A percentile compares a stretch with the other conserved stretches of the same genome.
Evolutionary conservation across 2,329 filamentous ascomycete genomes (phyloP).

Genomic region (Chaetomium strumarium): DNA sequence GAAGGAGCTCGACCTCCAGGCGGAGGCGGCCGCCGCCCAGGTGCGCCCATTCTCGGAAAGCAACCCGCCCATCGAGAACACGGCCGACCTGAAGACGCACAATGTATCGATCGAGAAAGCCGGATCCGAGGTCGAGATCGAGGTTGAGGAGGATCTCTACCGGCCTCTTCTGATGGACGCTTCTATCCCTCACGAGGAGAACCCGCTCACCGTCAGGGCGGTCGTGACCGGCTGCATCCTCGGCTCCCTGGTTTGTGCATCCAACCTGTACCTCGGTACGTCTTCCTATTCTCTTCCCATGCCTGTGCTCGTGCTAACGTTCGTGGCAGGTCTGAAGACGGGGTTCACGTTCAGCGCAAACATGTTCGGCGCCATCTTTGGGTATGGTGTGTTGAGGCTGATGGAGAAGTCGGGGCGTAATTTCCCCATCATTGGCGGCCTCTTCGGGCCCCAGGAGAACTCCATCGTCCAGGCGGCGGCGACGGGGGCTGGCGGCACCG

Average conservation of each 20-base stretch:
- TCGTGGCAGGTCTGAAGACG: conserved; percentile 37
- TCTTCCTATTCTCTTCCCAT: conserved; percentile 18
- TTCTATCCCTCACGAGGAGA: conserved; percentile 28
- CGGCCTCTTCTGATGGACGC: conserved; percentile 34
- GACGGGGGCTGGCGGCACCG: conserved; percentile 48
- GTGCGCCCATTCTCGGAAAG: conserved; percentile 24
- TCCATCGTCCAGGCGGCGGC: conserved; percentile 39
- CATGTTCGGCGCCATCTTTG: conserved; percentile 47
- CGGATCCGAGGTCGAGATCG: conserved; percentile 22
- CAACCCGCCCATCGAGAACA: conserved; percentile 21
- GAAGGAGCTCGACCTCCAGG: conserved; percentile 14
- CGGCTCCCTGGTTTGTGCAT: conserved; percentile 50
- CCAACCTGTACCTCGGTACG: conserved; percentile 53
- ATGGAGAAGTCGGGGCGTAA: conserved; percentile 36
- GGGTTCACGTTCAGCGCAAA: conserved; percentile 41
- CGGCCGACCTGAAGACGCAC: conserved; percentile 19
- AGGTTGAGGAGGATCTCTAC: conserved; percentile 35
- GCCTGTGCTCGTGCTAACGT: neutral
- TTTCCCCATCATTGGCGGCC: conserved; percentile 47
- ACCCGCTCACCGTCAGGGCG: conserved; percentile 47
- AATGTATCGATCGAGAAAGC: conserved; percentile 28
- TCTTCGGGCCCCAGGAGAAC: conserved; percentile 53
- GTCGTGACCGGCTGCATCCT: conserved; percentile 46
- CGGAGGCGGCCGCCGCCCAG: conserved; percentile 13
- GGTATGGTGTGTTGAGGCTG: conserved; percentile 49